These are phyloP conservation scores for Lentinula sp. DNA, from an alignment of 768 basidiomycete genomes.

Conservation along the genomic window DNA sequence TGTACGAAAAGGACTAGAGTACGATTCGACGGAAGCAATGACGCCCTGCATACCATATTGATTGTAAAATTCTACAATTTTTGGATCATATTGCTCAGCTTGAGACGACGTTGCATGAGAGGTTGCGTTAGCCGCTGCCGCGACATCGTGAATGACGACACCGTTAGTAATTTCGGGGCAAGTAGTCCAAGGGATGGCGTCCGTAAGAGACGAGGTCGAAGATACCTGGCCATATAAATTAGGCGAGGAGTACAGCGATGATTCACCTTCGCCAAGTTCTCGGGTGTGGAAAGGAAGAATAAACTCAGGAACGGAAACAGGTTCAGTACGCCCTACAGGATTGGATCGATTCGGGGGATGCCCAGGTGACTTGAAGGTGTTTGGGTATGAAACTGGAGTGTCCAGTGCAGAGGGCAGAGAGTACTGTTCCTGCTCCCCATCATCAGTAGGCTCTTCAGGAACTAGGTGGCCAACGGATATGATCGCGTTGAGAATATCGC, in stretches of 20 bases:
- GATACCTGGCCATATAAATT: not conserved
- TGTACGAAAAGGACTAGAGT: not conserved
- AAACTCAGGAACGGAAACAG: not conserved
- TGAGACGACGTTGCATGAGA: not conserved
- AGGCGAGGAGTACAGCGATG: not conserved
- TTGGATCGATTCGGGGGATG: not conserved
- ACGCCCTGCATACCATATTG: constrained; percentile 2
- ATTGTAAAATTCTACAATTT: not conserved
- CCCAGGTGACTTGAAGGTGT: not conserved
- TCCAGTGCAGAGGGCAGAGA: not conserved
- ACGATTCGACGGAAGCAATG: constrained; percentile 3
- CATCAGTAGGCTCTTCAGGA: not conserved
- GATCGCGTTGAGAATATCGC: constrained; percentile 1
- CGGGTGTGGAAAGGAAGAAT: not conserved
- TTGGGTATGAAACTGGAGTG: not conserved
- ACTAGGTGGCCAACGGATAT: not conserved
- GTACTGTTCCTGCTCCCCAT: not conserved
- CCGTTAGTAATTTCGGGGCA: not conserved
- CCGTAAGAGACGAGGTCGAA: not conserved
- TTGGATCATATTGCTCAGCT: not conserved
- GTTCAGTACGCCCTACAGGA: not conserved
- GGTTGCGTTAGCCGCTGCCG: not conserved
- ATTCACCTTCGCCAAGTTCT: not conserved
- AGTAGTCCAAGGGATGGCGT: not conserved
- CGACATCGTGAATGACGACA: not conserved